phyloP scores from a whole-genome alignment of 2,329 filamentous ascomycete species.

The Curvularia lunata region DNA sequence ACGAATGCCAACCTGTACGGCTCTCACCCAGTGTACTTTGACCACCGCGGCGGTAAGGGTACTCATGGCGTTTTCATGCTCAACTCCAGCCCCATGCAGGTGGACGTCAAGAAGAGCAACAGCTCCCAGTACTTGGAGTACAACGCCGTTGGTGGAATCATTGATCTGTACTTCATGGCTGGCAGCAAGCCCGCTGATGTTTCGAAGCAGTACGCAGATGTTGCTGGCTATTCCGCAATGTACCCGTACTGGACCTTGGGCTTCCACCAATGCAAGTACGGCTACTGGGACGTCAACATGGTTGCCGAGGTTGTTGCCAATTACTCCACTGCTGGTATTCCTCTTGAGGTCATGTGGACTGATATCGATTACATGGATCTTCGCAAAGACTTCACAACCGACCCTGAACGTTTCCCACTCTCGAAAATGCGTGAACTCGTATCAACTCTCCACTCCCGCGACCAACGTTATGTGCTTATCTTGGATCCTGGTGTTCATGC shows the following conservation, averaged over 20 bases:
- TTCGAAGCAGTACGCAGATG: constrained; percentile 58
- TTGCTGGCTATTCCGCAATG: constrained; percentile 57
- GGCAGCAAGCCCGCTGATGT: constrained; percentile 56
- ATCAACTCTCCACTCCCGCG: constrained; percentile 67
- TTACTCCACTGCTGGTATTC: constrained; percentile 69
- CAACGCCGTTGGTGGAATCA: constrained; percentile 75
- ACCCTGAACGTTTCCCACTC: constrained; percentile 68
- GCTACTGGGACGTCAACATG: constrained; percentile 64
- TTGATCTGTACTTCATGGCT: constrained; percentile 67
- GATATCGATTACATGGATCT: constrained; percentile 73
- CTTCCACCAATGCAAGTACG: constrained; percentile 61
- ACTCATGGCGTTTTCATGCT: constrained; percentile 49
- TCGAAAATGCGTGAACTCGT: constrained; percentile 69
- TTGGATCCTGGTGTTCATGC: constrained; percentile 68
- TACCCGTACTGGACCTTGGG: constrained; percentile 61
- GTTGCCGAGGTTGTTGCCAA: constrained; percentile 72
- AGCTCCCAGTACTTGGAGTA: constrained; percentile 77
- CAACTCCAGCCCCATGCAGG: constrained; percentile 64
- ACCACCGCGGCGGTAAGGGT: constrained; percentile 64
- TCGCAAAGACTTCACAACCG: constrained; percentile 68
- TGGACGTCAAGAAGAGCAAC: constrained; percentile 70
- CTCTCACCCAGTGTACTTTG: constrained; percentile 75
- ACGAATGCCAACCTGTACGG: constrained; percentile 72
- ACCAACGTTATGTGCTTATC: constrained; percentile 78
- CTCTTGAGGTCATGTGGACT: constrained; percentile 75